Evolutionary conservation across 2,329 filamentous ascomycete genomes (phyloP).

Genomic region (Colletotrichum lindemuthianum): DNA sequence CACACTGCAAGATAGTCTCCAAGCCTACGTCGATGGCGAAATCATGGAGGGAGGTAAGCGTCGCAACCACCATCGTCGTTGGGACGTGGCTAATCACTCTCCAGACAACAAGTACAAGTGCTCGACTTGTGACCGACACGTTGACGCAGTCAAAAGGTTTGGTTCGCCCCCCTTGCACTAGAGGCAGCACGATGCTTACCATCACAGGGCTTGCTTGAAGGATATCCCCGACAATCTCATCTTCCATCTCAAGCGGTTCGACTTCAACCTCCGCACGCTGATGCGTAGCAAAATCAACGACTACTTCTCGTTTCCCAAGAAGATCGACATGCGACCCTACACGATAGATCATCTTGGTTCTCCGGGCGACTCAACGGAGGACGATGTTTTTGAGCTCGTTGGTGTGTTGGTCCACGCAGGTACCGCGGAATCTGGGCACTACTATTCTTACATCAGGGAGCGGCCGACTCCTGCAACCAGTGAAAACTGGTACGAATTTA

Average conservation of each 20-base stretch:
- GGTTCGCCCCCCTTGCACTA: slow-evolving; percentile 20
- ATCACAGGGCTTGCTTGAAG: slow-evolving; percentile 81
- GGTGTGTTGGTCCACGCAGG: slow-evolving; percentile 94
- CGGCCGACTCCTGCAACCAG: slow-evolving; percentile 64
- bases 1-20: slow-evolving; percentile 84
- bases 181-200: slow-evolving; percentile 18
- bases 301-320: slow-evolving; percentile 85
- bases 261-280: slow-evolving; percentile 81
- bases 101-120: slow-evolving; percentile 98
- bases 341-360: slow-evolving; percentile 85
- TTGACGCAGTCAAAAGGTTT: slow-evolving; percentile 90
- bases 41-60: slow-evolving; percentile 85
- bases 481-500: slow-evolving; percentile 87
- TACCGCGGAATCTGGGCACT: slow-evolving; percentile 93
- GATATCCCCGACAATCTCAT: slow-evolving; percentile 94
- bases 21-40: slow-evolving; percentile 96
- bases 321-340: slow-evolving; percentile 89
- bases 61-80: neutral
- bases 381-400: slow-evolving; percentile 92
- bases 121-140: slow-evolving; percentile 85
- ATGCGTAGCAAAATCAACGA: slow-evolving; percentile 95
- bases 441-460: slow-evolving; percentile 94
- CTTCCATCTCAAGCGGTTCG: slow-evolving; percentile 91
- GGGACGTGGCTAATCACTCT: neutral
- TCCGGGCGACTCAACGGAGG: slow-evolving; percentile 60